Evolutionary conservation across 331 rosid genomes (phyloP), one percentile per base, ranked within the genome.

Genomic region (Prunus yedoensis): DNA sequence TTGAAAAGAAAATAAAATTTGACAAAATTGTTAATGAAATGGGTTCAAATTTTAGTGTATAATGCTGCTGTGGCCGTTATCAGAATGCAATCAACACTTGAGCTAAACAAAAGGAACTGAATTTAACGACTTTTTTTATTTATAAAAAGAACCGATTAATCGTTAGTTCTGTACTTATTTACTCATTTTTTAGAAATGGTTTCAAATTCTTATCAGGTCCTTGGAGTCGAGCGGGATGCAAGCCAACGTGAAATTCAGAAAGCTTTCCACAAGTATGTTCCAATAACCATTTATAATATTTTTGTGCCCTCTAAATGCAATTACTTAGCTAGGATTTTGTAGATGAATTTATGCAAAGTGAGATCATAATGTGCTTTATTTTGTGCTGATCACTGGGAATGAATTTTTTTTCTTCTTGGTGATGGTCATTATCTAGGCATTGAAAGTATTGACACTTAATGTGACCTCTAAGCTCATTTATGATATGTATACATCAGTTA

Each of bases 191-290:
- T 32, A 16, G 21, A 8, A 65, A 56, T 47, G n/a, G 14, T 10
- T 23, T 68, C 67, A 53, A 54, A 69, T 75, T 82, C 38, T 65
- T 43, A 4, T 63, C 81, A 94, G 99, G 93, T 94, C 75, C 99
- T 94, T 66, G 99, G 99, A 71, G 90, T 94, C 58, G 99, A 94
- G 71, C 84, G 81, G 66, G 89, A 82, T 80, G 99, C 99, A 56
- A 79, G 88, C 80, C 99, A 94, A 79, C 89, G 99, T 25, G 99
- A 94, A 82, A 92, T 94, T 83, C 97, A 94, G 92, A 94, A 94
- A 88, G 97, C 99, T 46, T 94, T 92, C 71, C 99, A 94, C 89
- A 94, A 92, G 99, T 94, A 90, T 73, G 94, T 74, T 65, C 69
- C 35, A 0, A 14, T 49, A 58, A 21, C 35, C 23, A 18, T 28